Conservation (phyloP, 768 basidiomycete species). For the Hypholoma fasciculare region DNA sequence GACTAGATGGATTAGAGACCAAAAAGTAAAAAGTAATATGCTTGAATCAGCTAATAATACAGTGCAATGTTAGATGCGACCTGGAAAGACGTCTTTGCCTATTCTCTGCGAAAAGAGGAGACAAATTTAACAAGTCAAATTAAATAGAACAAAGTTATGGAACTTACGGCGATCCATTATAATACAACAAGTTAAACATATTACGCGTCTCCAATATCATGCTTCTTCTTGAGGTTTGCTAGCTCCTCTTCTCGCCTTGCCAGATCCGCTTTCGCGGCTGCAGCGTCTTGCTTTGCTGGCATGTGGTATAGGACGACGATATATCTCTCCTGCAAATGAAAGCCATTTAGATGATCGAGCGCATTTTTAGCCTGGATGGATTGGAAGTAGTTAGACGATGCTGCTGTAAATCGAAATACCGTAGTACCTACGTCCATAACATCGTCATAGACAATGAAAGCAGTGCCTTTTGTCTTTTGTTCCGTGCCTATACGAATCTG, state of each 20-base stretch:
- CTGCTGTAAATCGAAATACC: neutral
- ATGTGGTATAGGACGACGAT: conserved; percentile 98
- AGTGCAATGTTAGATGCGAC: conserved; percentile 8
- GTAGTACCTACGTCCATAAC: conserved; percentile 78
- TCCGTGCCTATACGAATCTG: conserved; percentile 95
- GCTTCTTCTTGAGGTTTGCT: conserved; percentile 80
- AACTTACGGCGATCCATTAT: neutral
- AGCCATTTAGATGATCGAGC: conserved; percentile 94
- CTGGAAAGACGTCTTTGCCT: neutral
- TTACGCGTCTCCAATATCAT: conserved; percentile 80
- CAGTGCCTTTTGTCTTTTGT: conserved; percentile 91
- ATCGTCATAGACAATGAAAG: conserved; percentile 95
- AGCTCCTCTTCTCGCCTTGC: conserved; percentile 91
- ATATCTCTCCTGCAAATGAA: conserved; percentile 97
- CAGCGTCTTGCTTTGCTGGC: conserved; percentile 95
- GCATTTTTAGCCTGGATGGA: conserved; percentile 86
- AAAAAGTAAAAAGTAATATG: conserved; percentile 12
- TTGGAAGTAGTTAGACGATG: conserved; percentile 13
- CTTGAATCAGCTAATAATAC: conserved; percentile 12
- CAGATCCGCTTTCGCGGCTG: conserved; percentile 89
- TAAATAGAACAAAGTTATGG: neutral
- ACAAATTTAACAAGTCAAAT: conserved; percentile 4
- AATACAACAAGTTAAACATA: neutral
- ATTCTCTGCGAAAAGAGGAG: neutral
- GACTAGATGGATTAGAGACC: conserved; percentile 14